A percentile compares a stretch with the other conserved stretches of the same genome.
phyloP scores from a whole-genome alignment of 2,329 filamentous ascomycete species.

The Ophiosphaerella narmari region DNA sequence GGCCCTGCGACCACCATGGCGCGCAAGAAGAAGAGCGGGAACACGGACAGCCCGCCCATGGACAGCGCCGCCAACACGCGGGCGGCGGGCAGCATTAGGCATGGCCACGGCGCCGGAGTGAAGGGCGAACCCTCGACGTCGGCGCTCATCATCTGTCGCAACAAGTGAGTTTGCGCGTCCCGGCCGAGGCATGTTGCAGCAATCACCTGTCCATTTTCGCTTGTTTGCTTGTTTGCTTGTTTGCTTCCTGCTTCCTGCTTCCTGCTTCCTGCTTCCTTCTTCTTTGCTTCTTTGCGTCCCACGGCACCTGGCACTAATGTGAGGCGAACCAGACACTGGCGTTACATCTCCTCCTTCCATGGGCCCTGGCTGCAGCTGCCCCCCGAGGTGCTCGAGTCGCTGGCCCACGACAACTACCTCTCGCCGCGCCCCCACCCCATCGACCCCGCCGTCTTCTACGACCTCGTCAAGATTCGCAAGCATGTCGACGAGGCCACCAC shows the following conservation, averaged over 20 bases:
- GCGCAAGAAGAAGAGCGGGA: slow-evolving; percentile 42
- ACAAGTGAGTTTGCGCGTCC: slow-evolving; percentile 46
- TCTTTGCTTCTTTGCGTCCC: no score
- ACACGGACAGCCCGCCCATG: slow-evolving; percentile 19
- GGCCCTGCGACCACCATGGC: slow-evolving; percentile 25
- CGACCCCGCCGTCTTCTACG: slow-evolving; percentile 80
- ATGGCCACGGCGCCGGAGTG: not conserved
- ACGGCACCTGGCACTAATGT: slow-evolving; percentile 15
- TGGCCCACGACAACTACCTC: slow-evolving; percentile 80
- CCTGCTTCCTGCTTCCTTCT: no score
- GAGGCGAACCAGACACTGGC: slow-evolving; percentile 69
- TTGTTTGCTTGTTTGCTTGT: no score
- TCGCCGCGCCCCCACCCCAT: slow-evolving; percentile 76
- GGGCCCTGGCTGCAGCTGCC: slow-evolving; percentile 83
- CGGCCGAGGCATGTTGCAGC: slow-evolving; percentile 26
- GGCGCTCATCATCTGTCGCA: slow-evolving; percentile 49
- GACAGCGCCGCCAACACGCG: slow-evolving; percentile 15
- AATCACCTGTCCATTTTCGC: not conserved
- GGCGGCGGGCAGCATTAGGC: slow-evolving; percentile 5
- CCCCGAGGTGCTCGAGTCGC: slow-evolving; percentile 75
- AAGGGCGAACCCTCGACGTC: slow-evolving; percentile 21
- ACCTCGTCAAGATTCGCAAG: slow-evolving; percentile 79
- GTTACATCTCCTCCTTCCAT: slow-evolving; percentile 81
- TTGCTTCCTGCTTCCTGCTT: no score
- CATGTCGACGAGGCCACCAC: slow-evolving; percentile 80